Conservation (phyloP, 768 basidiomycete genomes). For the Rhodosporidiobolus odoratus region DNA sequence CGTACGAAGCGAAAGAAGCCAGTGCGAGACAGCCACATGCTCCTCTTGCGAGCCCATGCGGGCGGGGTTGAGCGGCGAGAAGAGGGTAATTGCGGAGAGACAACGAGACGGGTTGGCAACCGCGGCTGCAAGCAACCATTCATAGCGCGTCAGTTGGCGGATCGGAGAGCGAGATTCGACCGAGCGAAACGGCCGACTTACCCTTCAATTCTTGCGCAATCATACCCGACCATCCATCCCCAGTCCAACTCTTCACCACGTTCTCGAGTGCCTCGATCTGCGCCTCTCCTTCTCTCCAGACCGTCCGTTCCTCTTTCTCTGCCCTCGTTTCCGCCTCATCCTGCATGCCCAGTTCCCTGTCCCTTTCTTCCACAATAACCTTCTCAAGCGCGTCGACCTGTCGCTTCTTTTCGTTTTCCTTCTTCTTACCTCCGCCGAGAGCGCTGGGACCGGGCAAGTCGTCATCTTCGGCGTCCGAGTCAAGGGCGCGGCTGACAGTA, state of each 20-base stretch:
- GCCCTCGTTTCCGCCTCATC: not conserved
- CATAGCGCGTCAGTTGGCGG: not conserved
- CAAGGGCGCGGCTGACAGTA: not conserved
- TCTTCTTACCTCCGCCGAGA: not conserved
- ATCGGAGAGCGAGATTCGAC: not conserved
- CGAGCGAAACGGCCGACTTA: not conserved
- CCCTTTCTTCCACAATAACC: conserved; percentile 11
- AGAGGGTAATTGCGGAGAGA: not conserved
- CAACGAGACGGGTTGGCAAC: not conserved
- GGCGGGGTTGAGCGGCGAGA: not conserved
- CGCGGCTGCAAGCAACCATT: not conserved
- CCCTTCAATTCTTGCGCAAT: conserved; percentile 15
- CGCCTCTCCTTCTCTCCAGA: not conserved
- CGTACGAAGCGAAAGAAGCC: conserved; percentile 3
- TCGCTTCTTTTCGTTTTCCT: not conserved
- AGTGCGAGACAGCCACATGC: not conserved
- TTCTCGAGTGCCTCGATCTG: not conserved
- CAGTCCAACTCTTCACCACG: not conserved
- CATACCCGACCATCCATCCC: conserved; percentile 13
- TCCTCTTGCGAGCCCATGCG: not conserved
- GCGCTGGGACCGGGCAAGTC: conserved; percentile 15
- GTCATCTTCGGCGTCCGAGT: conserved; percentile 1
- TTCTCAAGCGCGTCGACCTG: not conserved
- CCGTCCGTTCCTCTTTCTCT: not conserved
- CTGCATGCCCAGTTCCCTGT: not conserved